Evolutionary conservation across 805 yeast species (phyloP), one percentile per base, ranked within the genome.

Genomic region (Cyberlindnera veronae): DNA sequence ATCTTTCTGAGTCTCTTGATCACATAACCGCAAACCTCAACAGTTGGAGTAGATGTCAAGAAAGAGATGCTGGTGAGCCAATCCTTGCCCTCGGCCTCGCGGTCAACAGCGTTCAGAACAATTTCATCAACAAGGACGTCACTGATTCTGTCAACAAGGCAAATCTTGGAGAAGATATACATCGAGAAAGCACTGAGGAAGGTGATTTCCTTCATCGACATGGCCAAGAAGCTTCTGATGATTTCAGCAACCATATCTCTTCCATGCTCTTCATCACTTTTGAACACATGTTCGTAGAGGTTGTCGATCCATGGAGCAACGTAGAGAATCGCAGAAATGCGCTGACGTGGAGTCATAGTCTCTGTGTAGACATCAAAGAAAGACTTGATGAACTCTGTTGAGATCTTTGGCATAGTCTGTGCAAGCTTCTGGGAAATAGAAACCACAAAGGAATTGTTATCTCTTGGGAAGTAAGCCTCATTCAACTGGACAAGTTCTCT

Each of bases 251-350:
- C 72, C 39, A 74, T 67, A 37, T 76, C 82, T 2, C 76, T 70
- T 0, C 95, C 93, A 41, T 64, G 67, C 22, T 71, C 73, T 20
- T 76, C 78, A 49, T 74, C 77, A 14, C 66, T 67, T 30, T 72
- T 51, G 52, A 69, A 81, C 7, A 85, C 79, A 48, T 77, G 60
- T 12, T 69, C 67, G 55, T 78, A 76, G 18, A 86, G 67, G 50
- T 86, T 83, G 18, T 72, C 72, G 13, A 84, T 68, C 95, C 95
- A 88, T 2, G 93, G 90, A 0, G 84, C 67, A 10, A 80, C 64
- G 53, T 79, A 79, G 37, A 72, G 54, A 15, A 57, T 46, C 4
- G 60, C 50, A 13, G 60, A 43, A n/a, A 53, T 37, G 11, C 56
- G 45, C 38, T 57, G 61, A 23, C 60, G 59, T 23, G 57, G 33